phyloP scores from a whole-genome alignment of 2,329 filamentous ascomycete genomes.

The Colletotrichum caudatum region DNA sequence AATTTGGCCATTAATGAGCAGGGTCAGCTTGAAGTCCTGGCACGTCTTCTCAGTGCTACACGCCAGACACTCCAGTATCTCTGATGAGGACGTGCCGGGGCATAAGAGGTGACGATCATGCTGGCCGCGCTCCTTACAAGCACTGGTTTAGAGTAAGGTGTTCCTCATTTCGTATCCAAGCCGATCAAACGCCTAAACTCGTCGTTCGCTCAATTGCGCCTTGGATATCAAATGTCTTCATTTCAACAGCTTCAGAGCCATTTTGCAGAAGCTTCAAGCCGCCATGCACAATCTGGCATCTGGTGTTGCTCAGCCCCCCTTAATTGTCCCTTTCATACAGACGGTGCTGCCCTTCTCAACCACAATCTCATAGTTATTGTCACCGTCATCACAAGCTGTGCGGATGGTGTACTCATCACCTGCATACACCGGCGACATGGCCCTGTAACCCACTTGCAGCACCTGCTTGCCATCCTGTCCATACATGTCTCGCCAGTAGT shows the following conservation, averaged over 20 bases:
- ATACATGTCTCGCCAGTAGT: conserved; percentile 71
- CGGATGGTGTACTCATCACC: conserved; percentile 73
- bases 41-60: no score
- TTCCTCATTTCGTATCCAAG: no score
- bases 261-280: neutral
- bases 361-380: conserved; percentile 56
- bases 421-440: conserved; percentile 77
- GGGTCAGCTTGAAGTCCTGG: no score
- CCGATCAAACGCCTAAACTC: no score
- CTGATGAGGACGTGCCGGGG: no score
- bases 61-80: no score
- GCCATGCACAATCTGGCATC: no score
- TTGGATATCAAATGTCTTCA: neutral
- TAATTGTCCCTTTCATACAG: conserved; percentile 53
- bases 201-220: no score
- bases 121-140: no score
- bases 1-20: no score
- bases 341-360: conserved; percentile 56
- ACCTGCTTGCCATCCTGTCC: conserved; percentile 38
- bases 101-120: no score
- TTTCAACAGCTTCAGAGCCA: neutral
- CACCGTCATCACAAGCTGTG: conserved; percentile 58
- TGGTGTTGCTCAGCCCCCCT: conserved; percentile 4
- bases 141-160: no score
- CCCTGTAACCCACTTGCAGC: conserved; percentile 71